These are phyloP conservation scores for Cucumis hystrix DNA, from an alignment of 306 rosid species.

Conservation along the genomic window DNA sequence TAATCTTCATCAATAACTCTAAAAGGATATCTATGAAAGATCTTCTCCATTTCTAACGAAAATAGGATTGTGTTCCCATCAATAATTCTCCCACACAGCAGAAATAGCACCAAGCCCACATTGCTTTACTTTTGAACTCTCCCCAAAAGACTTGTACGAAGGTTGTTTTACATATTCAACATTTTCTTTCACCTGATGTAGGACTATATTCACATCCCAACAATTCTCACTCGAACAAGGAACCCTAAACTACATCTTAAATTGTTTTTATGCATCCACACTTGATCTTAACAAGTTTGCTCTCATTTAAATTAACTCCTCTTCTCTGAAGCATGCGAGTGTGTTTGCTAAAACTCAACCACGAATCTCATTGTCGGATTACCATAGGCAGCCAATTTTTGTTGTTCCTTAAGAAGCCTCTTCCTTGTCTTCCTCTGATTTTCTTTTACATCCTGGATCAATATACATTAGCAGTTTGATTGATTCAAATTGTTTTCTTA, in stretches of 20 bases:
- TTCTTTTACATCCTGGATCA: neutral
- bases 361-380: neutral
- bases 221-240: neutral
- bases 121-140: neutral
- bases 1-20: too few relatives aligned
- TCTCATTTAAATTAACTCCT: neutral
- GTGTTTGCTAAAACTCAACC: neutral
- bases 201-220: neutral
- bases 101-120: neutral
- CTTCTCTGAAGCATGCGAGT: neutral
- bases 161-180: neutral
- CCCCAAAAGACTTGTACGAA: neutral
- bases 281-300: neutral
- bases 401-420: neutral
- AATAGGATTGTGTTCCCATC: neutral
- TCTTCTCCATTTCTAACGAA: neutral
- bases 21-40: neutral
- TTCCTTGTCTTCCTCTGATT: neutral
- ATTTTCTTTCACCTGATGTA: neutral
- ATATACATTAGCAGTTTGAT: neutral
- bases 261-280: neutral
- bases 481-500: neutral
- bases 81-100: neutral
- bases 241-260: neutral
- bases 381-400: neutral